Conservation (phyloP, 805 yeast genomes). For the Millerago galiae region DNA sequence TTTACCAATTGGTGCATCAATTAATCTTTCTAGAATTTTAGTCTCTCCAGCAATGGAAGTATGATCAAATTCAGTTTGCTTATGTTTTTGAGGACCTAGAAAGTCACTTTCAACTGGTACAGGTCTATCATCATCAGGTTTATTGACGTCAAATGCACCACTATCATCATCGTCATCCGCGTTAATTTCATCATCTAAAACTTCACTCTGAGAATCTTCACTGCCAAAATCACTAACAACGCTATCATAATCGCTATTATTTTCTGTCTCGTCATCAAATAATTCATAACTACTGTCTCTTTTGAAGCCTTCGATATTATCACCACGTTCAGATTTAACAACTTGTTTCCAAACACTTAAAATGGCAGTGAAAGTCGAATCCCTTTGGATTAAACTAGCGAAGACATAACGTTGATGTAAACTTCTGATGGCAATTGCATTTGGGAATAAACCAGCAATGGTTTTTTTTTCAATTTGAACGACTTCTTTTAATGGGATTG, state of each 20-base stretch:
- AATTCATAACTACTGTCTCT: conserved; percentile 4
- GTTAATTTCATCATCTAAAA: not conserved
- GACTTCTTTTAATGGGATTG: conserved; percentile 71
- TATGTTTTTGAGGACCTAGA: conserved; percentile 29
- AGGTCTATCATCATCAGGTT: conserved; percentile 9
- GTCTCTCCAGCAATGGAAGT: conserved; percentile 43
- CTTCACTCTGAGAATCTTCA: not conserved
- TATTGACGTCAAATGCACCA: conserved; percentile 9
- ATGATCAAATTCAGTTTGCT: conserved; percentile 41
- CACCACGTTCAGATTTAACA: conserved; percentile 22
- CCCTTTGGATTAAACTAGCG: conserved; percentile 82
- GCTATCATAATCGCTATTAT: conserved; percentile 10
- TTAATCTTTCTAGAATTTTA: conserved; percentile 44
- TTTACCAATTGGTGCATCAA: conserved; percentile 61
- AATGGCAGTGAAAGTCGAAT: conserved; percentile 44
- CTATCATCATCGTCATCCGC: conserved; percentile 6
- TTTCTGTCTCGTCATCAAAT: conserved; percentile 13
- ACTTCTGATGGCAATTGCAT: conserved; percentile 50
- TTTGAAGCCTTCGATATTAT: conserved; percentile 8
- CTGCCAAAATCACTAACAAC: conserved; percentile 1
- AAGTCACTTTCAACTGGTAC: conserved; percentile 3
- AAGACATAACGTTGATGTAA: conserved; percentile 59
- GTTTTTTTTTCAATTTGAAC: conserved; percentile 69
- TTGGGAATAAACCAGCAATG: conserved; percentile 87
- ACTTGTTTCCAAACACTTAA: conserved; percentile 55